Evolutionary conservation across 805 yeast species (phyloP), one percentile per base, ranked within the genome.

Genomic region (Tetrapisispora fleetii): DNA sequence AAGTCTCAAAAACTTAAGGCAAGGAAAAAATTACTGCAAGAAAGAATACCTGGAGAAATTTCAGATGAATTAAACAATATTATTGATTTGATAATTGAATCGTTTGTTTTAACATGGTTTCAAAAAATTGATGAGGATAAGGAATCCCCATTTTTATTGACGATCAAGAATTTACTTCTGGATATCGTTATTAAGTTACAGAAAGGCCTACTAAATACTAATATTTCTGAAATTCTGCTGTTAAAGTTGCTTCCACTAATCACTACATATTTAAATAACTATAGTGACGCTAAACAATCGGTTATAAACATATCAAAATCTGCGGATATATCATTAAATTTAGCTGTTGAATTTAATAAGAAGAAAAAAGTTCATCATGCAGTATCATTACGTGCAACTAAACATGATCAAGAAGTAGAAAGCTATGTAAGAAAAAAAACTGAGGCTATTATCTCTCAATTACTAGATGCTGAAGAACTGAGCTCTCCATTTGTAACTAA

Each of bases 91-190:
- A 64, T 83, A 0, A 50, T 81, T 0, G 58, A 72, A 17, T 80
- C 78, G 45, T 84, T 81, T 57, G 68, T 84, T 1, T 57, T 59
- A 37, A 56, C 73, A 5, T 84, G 91, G 91, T 83, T 70, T 57
- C 45, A 53, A 1, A 66, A 70, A 2, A 73, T 84, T 1, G 43
- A 61, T 2, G 66, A 65, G 42, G 53, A 54, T 3, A 50, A 65
- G 11, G 40, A 52, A 9, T 52, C 63, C 4, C 50, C 47, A 0
- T 77, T 77, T 52, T 64, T 71, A 0, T 67, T 68, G 9, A 70
- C 71, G 27, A 61, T 82, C 1, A 67, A 65, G 37, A 32, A 51
- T 1, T 76, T 78, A 47, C 56, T 83, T 19, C 66, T 73, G 9
- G 45, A 52, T 2, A 74, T 76, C 0, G 58, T 79, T n/a, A 16